These are phyloP conservation scores for Podospora comata DNA, from an alignment of 495 filamentous ascomycete genomes.

Conservation along the genomic window DNA sequence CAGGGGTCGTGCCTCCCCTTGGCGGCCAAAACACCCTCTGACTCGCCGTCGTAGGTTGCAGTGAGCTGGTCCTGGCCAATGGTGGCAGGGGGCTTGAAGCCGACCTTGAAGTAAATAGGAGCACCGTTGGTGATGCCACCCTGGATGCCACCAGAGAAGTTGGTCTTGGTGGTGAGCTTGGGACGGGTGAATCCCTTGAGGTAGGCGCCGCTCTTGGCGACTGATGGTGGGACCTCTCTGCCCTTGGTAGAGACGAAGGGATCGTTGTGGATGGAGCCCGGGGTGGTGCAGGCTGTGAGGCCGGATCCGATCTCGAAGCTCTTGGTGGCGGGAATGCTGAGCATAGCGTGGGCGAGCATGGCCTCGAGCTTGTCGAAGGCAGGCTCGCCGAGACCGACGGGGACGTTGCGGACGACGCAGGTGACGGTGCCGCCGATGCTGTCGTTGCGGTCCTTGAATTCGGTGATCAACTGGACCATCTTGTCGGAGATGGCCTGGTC, in stretches of 20 bases:
- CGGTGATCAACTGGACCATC: slow-evolving; percentile 79
- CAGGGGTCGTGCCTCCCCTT: slow-evolving; percentile 97
- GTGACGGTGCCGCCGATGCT: slow-evolving; percentile 96
- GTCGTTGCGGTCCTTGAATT: slow-evolving; percentile 76
- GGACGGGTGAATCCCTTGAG: slow-evolving; percentile 39
- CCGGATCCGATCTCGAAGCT: slow-evolving; percentile 96
- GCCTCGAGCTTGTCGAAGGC: slow-evolving; percentile 97
- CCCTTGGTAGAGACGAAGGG: slow-evolving; percentile 65
- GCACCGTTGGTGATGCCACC: slow-evolving; percentile 96
- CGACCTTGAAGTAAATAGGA: slow-evolving; percentile 90
- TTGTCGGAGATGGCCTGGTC: slow-evolving; percentile 56
- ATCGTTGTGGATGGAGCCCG: slow-evolving; percentile 92
- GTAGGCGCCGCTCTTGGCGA: slow-evolving; percentile 37
- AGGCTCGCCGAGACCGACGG: slow-evolving; percentile 86
- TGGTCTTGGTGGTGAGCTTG: slow-evolving; percentile 81
- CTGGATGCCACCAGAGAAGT: slow-evolving; percentile 95
- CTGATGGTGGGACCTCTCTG: slow-evolving; percentile 30
- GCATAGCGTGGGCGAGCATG: slow-evolving; percentile 90
- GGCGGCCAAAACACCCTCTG: slow-evolving; percentile 76
- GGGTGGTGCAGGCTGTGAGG: slow-evolving; percentile 82
- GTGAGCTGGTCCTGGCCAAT: slow-evolving; percentile 91
- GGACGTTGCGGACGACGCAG: slow-evolving; percentile 89
- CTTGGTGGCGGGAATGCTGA: slow-evolving; percentile 95
- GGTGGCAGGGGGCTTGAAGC: slow-evolving; percentile 93
- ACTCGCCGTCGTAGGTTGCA: slow-evolving; percentile 67